Evolutionary conservation across 768 basidiomycete species (phyloP).

Genomic region (Tylopilus sp.): DNA sequence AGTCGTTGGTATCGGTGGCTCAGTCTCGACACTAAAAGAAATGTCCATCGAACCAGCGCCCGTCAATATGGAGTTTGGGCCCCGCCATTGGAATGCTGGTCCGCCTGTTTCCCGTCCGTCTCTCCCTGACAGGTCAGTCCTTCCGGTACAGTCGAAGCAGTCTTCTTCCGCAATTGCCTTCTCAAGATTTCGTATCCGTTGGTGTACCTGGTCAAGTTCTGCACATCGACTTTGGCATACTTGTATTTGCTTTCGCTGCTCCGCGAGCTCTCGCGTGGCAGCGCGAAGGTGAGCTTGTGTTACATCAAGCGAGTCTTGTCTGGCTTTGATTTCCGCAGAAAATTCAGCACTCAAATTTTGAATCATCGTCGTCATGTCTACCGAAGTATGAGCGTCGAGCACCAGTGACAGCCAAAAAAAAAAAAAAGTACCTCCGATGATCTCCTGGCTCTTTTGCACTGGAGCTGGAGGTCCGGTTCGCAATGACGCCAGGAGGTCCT

Average conservation of each 20-base stretch:
- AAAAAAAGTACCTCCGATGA: conserved; percentile 59
- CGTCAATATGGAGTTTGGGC: conserved; percentile 61
- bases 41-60: conserved; percentile 66
- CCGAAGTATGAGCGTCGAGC: conserved; percentile 8
- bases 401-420: not conserved
- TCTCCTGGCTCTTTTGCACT: conserved; percentile 84
- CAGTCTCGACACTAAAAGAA: conserved; percentile 60
- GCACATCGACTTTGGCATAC: conserved; percentile 67
- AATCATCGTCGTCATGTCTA: conserved; percentile 86
- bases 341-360: conserved; percentile 77
- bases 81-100: conserved; percentile 70
- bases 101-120: conserved; percentile 34
- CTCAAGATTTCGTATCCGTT: conserved; percentile 81
- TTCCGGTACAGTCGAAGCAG: conserved; percentile 85
- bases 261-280: conserved; percentile 86
- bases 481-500: conserved; percentile 75
- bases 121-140: conserved; percentile 44
- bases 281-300: conserved; percentile 85
- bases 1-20: conserved; percentile 63
- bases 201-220: conserved; percentile 78
- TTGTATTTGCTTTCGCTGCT: conserved; percentile 83
- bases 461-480: conserved; percentile 73
- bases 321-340: conserved; percentile 75
- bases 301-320: conserved; percentile 84
- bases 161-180: conserved; percentile 77